phyloP scores from a whole-genome alignment of 129 eudicot species.

The Apium graveolens region DNA sequence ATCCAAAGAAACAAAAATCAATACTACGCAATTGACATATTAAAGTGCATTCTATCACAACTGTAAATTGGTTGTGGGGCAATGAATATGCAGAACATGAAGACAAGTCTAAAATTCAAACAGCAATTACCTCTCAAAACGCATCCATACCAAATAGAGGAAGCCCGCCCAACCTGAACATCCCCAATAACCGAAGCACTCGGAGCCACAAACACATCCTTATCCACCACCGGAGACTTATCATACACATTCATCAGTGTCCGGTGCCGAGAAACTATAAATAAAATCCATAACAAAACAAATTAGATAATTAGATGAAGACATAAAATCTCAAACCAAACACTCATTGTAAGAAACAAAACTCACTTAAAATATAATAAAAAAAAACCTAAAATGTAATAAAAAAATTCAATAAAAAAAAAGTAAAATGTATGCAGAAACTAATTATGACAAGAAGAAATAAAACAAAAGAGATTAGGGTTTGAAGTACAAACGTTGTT shows the following conservation, averaged over 20 bases:
- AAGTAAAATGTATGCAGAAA: background rate
- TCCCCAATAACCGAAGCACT: constrained; percentile 79
- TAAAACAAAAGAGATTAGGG: background rate
- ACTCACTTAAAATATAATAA: background rate
- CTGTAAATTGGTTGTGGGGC: too few relatives aligned
- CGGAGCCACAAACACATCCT: constrained; percentile 80
- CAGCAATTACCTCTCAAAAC: constrained; percentile 54
- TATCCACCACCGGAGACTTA: constrained; percentile 65
- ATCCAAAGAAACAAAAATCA: background rate
- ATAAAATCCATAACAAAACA: background rate
- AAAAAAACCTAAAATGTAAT: background rate
- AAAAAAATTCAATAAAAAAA: background rate
- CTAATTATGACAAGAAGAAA: background rate
- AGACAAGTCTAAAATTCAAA: background rate
- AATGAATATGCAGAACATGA: background rate
- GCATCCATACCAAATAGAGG: constrained; percentile 84
- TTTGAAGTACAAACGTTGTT: constrained; percentile 41
- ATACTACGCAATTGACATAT: background rate
- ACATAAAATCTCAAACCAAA: background rate
- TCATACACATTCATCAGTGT: constrained; percentile 67
- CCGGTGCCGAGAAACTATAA: constrained; percentile 75
- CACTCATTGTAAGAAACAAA: background rate
- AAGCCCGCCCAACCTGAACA: constrained; percentile 61
- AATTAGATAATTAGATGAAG: background rate
- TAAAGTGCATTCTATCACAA: background rate